Conservation (phyloP, 2,329 filamentous ascomycete genomes). For the Ophiostoma sp. region DNA sequence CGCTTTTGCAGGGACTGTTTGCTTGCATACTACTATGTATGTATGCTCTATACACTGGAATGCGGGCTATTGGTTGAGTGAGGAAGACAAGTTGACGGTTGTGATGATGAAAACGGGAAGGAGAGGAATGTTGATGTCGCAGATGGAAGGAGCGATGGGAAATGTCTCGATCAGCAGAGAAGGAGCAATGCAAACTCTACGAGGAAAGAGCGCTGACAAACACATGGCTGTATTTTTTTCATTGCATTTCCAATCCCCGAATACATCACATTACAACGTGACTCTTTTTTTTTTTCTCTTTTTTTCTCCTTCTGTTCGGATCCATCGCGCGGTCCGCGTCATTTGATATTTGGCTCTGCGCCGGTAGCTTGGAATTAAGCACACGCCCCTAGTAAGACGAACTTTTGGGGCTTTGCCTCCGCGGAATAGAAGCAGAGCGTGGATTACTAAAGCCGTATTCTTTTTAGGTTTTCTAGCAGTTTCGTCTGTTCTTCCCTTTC, state of each 20-base stretch:
- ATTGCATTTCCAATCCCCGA: not conserved
- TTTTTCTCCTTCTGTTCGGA: not conserved
- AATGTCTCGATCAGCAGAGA: too few relatives aligned
- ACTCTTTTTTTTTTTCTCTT: too few relatives aligned
- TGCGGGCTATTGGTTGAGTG: not conserved
- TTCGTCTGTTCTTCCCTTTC: not conserved
- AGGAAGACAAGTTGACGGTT: not conserved
- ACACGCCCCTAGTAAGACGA: constrained; percentile 6
- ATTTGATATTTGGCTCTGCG: not conserved
- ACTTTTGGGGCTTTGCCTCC: not conserved
- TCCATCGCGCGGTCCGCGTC: constrained; percentile 1
- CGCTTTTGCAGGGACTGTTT: not conserved
- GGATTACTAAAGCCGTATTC: not conserved
- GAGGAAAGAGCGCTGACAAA: constrained; percentile 9
- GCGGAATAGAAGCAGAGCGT: not conserved
- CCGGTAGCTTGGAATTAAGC: constrained; percentile 1
- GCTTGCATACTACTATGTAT: not conserved
- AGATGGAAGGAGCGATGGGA: constrained; percentile 1
- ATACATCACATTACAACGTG: too few relatives aligned
- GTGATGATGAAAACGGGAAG: not conserved
- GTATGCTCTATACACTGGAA: not conserved
- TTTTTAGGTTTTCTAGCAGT: not conserved
- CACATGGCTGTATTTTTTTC: not conserved
- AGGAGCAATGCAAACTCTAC: too few relatives aligned
- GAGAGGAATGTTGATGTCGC: constrained; percentile 7